Conservation (phyloP, 1,284 basidiomycete species). For the Apiotrichum domesticum region DNA sequence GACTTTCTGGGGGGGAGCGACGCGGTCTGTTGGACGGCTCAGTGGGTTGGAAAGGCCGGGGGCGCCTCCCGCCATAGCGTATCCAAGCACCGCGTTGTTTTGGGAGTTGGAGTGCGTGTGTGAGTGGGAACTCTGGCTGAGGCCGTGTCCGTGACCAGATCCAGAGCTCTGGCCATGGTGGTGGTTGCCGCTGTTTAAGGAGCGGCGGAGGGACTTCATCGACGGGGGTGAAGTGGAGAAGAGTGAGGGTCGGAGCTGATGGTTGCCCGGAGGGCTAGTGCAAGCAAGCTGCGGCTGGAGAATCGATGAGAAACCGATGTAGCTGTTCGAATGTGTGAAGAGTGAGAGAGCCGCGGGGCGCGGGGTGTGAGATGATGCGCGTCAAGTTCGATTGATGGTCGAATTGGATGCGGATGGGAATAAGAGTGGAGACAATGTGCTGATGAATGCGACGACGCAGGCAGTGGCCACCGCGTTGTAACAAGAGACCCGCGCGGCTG, state of each 20-base stretch:
- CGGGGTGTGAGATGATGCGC: too few relatives aligned
- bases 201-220: conserved; percentile 84
- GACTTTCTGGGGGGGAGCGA: conserved; percentile 87
- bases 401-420: too few relatives aligned
- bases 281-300: too few relatives aligned
- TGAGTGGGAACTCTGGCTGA: not conserved
- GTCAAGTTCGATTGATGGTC: too few relatives aligned
- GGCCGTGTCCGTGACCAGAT: not conserved
- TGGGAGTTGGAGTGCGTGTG: conserved; percentile 7
- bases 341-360: too few relatives aligned
- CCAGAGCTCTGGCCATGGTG: conserved; percentile 10
- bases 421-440: too few relatives aligned
- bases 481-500: too few relatives aligned
- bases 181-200: conserved; percentile 59
- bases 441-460: too few relatives aligned
- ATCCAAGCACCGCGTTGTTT: conserved; percentile 38
- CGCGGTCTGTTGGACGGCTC: conserved; percentile 61
- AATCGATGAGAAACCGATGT: not conserved
- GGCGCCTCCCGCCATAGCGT: conserved; percentile 10
- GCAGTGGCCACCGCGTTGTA: too few relatives aligned
- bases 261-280: too few relatives aligned
- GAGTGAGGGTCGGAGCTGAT: not conserved
- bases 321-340: too few relatives aligned
- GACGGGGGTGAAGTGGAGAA: not conserved
- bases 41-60: conserved; percentile 51